These are phyloP conservation scores for Backusella psychrophila DNA, from an alignment of 192 early-diverging fungal species.

Conservation along the genomic window DNA sequence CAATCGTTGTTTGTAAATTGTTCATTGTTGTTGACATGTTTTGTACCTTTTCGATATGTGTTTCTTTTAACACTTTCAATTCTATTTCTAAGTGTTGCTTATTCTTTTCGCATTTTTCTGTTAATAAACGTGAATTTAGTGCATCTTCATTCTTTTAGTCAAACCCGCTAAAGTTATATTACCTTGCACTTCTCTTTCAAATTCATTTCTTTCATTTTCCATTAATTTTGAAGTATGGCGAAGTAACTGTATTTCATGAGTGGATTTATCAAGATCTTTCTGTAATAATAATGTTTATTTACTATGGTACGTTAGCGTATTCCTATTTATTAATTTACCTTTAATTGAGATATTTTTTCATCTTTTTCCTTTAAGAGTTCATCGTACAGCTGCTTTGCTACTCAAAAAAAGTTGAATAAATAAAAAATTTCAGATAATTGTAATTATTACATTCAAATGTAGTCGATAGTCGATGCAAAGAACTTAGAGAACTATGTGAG, in stretches of 20 bases:
- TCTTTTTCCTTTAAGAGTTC: slow-evolving; percentile 8
- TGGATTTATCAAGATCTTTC: slow-evolving; percentile 9
- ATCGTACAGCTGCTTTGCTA: not conserved
- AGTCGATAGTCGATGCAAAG: slow-evolving; percentile 1
- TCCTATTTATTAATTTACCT: not conserved
- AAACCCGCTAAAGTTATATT: not conserved
- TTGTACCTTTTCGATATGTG: slow-evolving; percentile 16
- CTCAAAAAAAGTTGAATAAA: not conserved
- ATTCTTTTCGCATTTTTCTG: slow-evolving; percentile 10
- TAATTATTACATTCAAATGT: slow-evolving; percentile 2
- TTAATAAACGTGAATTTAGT: not conserved
- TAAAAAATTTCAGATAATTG: not conserved
- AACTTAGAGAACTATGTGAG: not conserved
- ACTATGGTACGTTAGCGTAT: not conserved
- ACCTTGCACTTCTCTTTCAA: slow-evolving; percentile 4
- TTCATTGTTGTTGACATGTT: slow-evolving; percentile 3
- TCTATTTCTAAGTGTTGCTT: slow-evolving; percentile 1
- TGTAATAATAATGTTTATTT: not conserved
- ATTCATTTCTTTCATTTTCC: slow-evolving; percentile 9
- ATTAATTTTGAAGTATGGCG: slow-evolving; percentile 6
- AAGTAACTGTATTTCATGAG: slow-evolving; percentile 4
- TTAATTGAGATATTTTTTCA: not conserved
- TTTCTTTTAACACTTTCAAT: slow-evolving; percentile 16
- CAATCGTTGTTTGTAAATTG: not conserved
- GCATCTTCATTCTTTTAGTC: not conserved